Base-by-base conservation (phyloP, 352 stramenopile species). In the Pythium angustatum region DNA sequence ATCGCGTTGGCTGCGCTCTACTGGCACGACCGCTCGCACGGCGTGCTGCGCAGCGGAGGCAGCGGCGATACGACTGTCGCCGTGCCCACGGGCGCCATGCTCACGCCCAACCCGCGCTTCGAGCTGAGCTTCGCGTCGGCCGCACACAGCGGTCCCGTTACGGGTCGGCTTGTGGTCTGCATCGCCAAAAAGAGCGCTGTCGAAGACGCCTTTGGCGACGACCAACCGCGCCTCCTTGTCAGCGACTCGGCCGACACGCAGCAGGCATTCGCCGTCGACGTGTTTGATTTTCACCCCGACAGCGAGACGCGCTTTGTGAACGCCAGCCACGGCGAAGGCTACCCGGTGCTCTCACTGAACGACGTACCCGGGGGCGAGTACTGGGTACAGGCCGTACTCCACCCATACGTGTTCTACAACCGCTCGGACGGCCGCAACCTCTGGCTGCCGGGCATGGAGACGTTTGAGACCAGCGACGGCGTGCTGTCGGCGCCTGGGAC, bases 341-440 rank as follows among this genome's bases (percentile, higher is more conserved):
- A 87, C 59, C 79, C 79, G 2, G 50, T 85, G 56, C 30, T 78
- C 2, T 74, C 62, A 8, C 34, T 89, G 47, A 50, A 71, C 5
- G 71, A 83, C 41, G 68, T 89, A 9, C 72, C 79, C 5, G 74
- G 52, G 0, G 79, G 66, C 10, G 77, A 85, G 58, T 89, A 89
- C 72, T 89, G 77, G 79, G 67, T 89, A 26, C 79, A 89, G 58
- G 76, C 69, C 12, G 77, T 85, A 30, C 58, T 89, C 54, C 77
- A 87, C 30, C 77, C 79, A 62, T 89, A 89, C 56, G 76, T 83
- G 45, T 55, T 73, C 26, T 89, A 89, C 72, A 86, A 87, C 61
- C 79, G 79, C 28, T 86, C 77, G 30, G 79, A 89, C 48, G 72
- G 72, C 5, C 63, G 56, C 5, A 71, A 63, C 8, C 48, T 85